Conservation (phyloP, 139 green algal genomes). For the Auxenochlorella pyrenoidosa region DNA sequence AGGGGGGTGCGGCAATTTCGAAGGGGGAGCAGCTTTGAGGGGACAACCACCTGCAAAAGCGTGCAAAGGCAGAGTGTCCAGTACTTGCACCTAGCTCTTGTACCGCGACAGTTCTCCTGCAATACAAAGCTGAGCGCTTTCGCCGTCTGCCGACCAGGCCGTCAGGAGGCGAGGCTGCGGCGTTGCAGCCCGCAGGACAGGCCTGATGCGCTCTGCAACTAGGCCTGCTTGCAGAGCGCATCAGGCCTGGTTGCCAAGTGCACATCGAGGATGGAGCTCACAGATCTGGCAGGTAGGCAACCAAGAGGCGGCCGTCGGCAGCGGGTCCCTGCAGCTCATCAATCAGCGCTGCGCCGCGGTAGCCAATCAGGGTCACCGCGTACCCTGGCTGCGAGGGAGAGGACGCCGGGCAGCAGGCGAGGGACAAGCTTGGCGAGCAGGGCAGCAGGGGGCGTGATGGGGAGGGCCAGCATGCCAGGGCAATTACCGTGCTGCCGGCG, state of each 20-base stretch:
- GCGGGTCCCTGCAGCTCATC: slow-evolving; percentile 40
- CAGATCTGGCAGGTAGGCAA: slow-evolving; percentile 50
- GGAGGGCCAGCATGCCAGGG: neutral
- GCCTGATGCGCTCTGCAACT: no score
- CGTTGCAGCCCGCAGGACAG: no score
- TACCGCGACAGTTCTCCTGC: no score
- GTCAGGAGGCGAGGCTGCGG: no score
- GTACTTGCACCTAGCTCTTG: no score
- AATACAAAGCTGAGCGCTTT: no score
- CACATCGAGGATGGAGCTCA: neutral
- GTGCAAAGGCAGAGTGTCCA: no score
- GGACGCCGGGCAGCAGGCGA: neutral
- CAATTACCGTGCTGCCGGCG: neutral
- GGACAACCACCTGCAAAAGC: neutral
- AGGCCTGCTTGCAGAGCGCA: no score
- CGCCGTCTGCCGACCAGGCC: no score
- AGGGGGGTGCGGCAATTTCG: neutral
- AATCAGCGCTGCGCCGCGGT: slow-evolving; percentile 60
- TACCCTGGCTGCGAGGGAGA: slow-evolving; percentile 34
- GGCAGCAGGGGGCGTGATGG: neutral
- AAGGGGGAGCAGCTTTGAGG: neutral
- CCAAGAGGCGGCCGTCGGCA: slow-evolving; percentile 41
- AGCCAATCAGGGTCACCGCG: slow-evolving; percentile 73
- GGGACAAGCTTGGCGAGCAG: neutral
- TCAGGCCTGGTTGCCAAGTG: no score